These are phyloP conservation scores for Aspergillus haitiensis DNA, from an alignment of 495 filamentous ascomycete genomes.

Conservation along the genomic window DNA sequence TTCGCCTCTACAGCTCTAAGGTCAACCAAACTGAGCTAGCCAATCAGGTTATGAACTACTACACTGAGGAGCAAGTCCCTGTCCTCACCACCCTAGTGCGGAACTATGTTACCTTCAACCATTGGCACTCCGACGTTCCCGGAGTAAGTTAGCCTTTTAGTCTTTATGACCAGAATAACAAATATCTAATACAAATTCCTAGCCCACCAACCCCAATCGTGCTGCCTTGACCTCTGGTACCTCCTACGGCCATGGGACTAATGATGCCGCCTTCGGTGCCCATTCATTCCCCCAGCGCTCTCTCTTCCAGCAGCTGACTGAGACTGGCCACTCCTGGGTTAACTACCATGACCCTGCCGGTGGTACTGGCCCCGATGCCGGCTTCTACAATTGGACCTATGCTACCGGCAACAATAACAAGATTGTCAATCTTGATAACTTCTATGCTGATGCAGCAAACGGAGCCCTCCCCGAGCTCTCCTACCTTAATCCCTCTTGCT, in stretches of 20 bases:
- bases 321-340: slow-evolving; percentile 11
- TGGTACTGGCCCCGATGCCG: no score
- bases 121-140: slow-evolving; percentile 52
- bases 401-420: slow-evolving; percentile 47
- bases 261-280: no score
- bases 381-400: slow-evolving; percentile 1
- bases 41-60: slow-evolving; percentile 53
- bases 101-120: slow-evolving; percentile 53
- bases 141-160: slow-evolving; percentile 35
- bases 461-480: slow-evolving; percentile 54
- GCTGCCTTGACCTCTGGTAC: slow-evolving; percentile 55
- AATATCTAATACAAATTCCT: no score
- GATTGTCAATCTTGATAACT: slow-evolving; percentile 47
- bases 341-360: no score
- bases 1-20: slow-evolving; percentile 33
- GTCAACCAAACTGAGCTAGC: slow-evolving; percentile 40
- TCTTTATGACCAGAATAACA: no score
- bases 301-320: slow-evolving; percentile 52
- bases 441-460: slow-evolving; percentile 51
- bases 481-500: slow-evolving; percentile 41
- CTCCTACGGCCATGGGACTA: slow-evolving; percentile 50
- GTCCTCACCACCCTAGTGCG: slow-evolving; percentile 47
- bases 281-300: slow-evolving; percentile 36
- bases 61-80: slow-evolving; percentile 50
- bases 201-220: slow-evolving; percentile 54